Conservation (phyloP, 1,284 basidiomycete genomes). For the Cutaneotrichosporon arboriforme region DNA sequence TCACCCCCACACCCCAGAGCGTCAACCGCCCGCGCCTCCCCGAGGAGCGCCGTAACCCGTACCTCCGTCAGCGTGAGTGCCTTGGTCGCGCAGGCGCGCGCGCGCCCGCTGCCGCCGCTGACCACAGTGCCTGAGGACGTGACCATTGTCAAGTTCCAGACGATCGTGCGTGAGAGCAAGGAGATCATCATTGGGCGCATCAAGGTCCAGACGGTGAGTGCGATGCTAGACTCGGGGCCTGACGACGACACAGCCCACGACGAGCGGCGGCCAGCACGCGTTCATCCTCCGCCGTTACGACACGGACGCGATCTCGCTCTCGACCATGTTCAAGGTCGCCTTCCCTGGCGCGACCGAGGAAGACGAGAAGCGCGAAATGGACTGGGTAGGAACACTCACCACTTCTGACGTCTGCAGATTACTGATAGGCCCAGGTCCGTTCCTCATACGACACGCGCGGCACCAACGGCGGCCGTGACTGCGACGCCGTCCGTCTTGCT, state of each 20-base stretch:
- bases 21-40: constrained; percentile 42
- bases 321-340: constrained; percentile 96
- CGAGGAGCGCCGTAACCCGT: constrained; percentile 33
- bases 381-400: constrained; percentile 55
- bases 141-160: constrained; percentile 68
- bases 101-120: no score
- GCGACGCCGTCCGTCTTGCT: constrained; percentile 64
- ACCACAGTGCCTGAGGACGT: constrained; percentile 39
- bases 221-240: not conserved
- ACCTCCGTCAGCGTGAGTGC: constrained; percentile 30
- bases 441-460: constrained; percentile 68
- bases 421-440: constrained; percentile 15
- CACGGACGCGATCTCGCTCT: constrained; percentile 88
- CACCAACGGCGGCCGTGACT: constrained; percentile 69
- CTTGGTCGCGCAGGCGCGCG: not conserved
- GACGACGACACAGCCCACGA: not conserved
- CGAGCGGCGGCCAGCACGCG: constrained; percentile 57
- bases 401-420: not conserved
- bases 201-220: constrained; percentile 81
- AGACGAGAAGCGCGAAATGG: constrained; percentile 75
- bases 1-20: constrained; percentile 34
- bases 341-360: constrained; percentile 78
- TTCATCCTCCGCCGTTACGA: constrained; percentile 94
- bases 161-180: constrained; percentile 69
- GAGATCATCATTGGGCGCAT: constrained; percentile 85